Conservation (phyloP, 1,284 basidiomycete species). For the Abortiporus biennis region DNA sequence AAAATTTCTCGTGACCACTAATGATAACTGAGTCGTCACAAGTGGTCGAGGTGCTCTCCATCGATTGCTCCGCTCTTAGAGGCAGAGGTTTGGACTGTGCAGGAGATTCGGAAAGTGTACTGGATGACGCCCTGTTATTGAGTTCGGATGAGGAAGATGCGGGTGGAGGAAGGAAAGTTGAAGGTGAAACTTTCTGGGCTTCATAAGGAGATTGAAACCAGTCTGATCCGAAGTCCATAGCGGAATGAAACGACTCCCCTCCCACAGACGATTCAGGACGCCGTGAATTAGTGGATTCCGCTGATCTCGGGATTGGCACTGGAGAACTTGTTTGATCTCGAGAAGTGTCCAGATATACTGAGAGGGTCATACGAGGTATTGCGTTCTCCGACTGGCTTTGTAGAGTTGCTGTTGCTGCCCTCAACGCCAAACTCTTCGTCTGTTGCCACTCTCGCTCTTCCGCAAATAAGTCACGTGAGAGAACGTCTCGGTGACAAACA, state of each 20-base stretch:
- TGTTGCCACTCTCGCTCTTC: slow-evolving; percentile 66
- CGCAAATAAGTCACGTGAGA: slow-evolving; percentile 67
- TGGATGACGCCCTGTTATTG: slow-evolving; percentile 12
- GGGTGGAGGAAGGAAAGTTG: slow-evolving; percentile 30
- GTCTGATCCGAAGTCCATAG: slow-evolving; percentile 44
- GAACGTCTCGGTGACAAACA: slow-evolving; percentile 68
- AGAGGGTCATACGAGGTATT: slow-evolving; percentile 38
- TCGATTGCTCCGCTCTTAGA: slow-evolving; percentile 16
- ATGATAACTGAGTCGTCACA: slow-evolving; percentile 9
- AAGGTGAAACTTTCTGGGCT: slow-evolving; percentile 22
- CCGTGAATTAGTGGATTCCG: slow-evolving; percentile 15
- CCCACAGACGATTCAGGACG: slow-evolving; percentile 38
- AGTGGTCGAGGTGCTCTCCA: slow-evolving; percentile 17
- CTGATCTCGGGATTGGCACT: slow-evolving; percentile 11
- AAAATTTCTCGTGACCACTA: slow-evolving; percentile 39
- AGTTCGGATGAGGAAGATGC: slow-evolving; percentile 12
- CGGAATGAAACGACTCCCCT: slow-evolving; percentile 60
- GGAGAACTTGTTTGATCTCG: not conserved
- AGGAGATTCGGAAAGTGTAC: slow-evolving; percentile 15
- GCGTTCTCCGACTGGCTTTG: slow-evolving; percentile 31
- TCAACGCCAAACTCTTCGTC: slow-evolving; percentile 66
- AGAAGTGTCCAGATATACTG: slow-evolving; percentile 29
- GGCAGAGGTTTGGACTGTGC: slow-evolving; percentile 13
- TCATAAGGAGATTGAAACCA: slow-evolving; percentile 20
- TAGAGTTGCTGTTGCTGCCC: slow-evolving; percentile 65